Evolutionary conservation across 768 basidiomycete genomes (phyloP), one percentile per base, ranked within the genome.

Genomic region (Tulasnella sp.): DNA sequence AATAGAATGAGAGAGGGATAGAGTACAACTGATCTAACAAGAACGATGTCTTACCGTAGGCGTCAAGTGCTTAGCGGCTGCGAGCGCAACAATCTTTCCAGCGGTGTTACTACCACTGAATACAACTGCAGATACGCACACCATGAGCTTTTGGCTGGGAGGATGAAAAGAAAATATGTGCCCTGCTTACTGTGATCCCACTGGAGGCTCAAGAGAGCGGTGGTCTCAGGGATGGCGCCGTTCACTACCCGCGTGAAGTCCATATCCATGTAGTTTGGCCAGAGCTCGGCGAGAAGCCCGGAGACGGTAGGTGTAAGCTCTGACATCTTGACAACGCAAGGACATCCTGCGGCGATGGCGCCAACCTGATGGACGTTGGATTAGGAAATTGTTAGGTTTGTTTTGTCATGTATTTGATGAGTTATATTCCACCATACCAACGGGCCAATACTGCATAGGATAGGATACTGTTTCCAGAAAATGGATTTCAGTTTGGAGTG

Each of bases 311-410:
- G 79, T 0, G 79, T 72, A 2, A 79, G 70, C 66, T 92, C 91
- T 1, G 90, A 85, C 0, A 87, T 86, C 68, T 92, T 92, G 53
- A 91, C 49, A 3, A 84, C 70, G 2, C 78, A 80, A 0, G 84
- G 74, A 65, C 83, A 83, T 4, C 91, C 91, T 2, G 88, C 86
- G 0, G 88, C 83, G 42, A 93, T 78, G 1, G 90, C 90, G 5
- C 83, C 83, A 48, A 68, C 60, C 66, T 67, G 30, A 2, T 62
- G 24, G 8, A 21, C 15, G n/a, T n/a, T 19, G 12, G 22, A n/a
- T 21, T 24, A 29, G 4, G 29, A 55, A 43, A 9, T 8, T 30
- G 17, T 52, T 10, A 30, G 11, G 11, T 22, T 22, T 10, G 12
- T 24, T 22, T 22, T 19, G 10, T 22, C 22, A 19, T 8, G 19